phyloP scores from a whole-genome alignment of 176 grass and related monocot species.

The Ananas comosus region DNA sequence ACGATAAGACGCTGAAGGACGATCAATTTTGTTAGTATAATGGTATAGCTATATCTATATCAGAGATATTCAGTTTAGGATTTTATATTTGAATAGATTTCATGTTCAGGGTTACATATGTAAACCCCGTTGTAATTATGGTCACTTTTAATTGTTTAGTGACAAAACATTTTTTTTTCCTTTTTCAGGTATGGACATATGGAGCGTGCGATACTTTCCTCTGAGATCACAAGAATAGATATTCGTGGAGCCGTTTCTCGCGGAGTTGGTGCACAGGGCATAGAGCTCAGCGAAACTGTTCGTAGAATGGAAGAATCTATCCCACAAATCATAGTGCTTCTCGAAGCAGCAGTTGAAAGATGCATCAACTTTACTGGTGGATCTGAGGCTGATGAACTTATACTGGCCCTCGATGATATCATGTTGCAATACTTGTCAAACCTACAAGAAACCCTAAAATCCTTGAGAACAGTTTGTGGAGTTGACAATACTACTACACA shows the following conservation, averaged over 20 bases:
- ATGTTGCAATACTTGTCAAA: conserved; percentile 94
- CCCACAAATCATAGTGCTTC: conserved; percentile 75
- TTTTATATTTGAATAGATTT: no score
- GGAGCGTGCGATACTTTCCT: conserved; percentile 85
- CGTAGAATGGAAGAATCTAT: conserved; percentile 98
- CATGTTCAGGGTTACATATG: no score
- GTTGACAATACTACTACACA: conserved; percentile 47
- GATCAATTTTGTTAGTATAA: no score
- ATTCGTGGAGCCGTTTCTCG: conserved; percentile 82
- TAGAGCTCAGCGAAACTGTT: conserved; percentile 97
- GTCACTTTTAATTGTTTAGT: neutral
- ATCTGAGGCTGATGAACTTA: conserved; percentile 89
- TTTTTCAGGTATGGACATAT: conserved; percentile 85
- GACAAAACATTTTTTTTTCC: neutral
- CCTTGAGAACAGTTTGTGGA: conserved; percentile 68
- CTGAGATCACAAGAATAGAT: conserved; percentile 71
- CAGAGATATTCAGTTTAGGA: no score
- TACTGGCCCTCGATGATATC: conserved; percentile 74
- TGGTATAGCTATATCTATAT: no score
- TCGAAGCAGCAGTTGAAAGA: conserved; percentile 94
- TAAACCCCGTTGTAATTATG: neutral
- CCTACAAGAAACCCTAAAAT: conserved; percentile 91
- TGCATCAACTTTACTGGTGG: conserved; percentile 92
- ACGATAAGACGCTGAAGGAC: no score
- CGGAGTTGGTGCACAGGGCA: conserved; percentile 88